Base-by-base conservation (phyloP, 176 grass and related monocot species). In the Triticum urartu region DNA sequence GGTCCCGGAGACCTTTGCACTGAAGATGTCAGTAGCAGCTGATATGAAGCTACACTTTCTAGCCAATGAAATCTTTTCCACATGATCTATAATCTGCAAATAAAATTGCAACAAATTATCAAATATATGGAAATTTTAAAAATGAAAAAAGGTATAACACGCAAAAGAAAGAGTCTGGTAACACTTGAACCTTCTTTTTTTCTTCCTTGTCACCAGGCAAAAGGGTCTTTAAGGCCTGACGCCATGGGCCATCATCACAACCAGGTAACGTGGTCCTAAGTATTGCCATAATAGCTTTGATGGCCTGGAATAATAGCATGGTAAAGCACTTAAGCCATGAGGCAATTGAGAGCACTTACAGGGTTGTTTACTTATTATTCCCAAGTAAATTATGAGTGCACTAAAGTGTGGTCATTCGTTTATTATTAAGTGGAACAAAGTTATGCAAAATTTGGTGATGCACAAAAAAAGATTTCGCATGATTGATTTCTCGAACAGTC, bases 1-100 rank as follows among this genome's bases (percentile, higher is more conserved):
- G 68, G 95, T 98, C 87, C 95, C 95, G n/a, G 90, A 98, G 73
- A 98, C 86, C 83, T 98, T 98, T 78, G 95, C 93, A 59, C 78
- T 91, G 85, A 98, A 98, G 65, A 98, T 95, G 64, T 95, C 95
- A 66, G 39, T 91, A 61, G 93, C 93, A 72, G 93, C 90, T 61
- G 83, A 80, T 78, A 92, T 14, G 72, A 98, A 98, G 63, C 95
- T 93, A 88, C 93, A 94, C 64, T 89, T 92, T 89, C 95, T 90
- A 87, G 91, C 88, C 82, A 79, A 85, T 8, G 86, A 90, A 88
- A 98, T 98, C 86, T 95, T 95, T 90, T 98, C 93, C 78, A 98
- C 67, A 73, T 98, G 89, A 78, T 92, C 84, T 85, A 95, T 83
- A 84, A 98, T 81, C 95, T 98, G 86, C 87, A 79, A 81, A 63